Base-by-base conservation (phyloP, 257 asterid genomes). In the Jacaranda mimosifolia region DNA sequence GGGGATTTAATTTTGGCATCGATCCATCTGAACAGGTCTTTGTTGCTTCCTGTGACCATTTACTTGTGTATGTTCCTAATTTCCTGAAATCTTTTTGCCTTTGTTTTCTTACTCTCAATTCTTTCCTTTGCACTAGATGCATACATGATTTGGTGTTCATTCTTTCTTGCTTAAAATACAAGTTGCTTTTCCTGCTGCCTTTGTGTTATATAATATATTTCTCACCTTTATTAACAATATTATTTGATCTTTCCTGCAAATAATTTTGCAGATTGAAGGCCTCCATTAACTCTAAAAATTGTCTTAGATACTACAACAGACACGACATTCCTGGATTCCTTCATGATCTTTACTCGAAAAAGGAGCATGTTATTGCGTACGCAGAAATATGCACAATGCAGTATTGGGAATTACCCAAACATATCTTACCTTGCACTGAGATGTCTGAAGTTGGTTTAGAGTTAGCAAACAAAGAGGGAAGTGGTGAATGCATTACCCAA, bases 61-160 rank as follows among this genome's bases (percentile, higher is more conserved):
- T 93, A 74, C 97, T 93, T 15, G 90, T 93, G 98, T 93, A 93
- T 64, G 97, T 83, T 72, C 76, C 87, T 75, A 73, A 65, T 67
- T 56, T 70, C 63, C 35, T 75, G 49, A 43, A 63, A 15, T 60
- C 38, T 76, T 52, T 17, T 38, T 51, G 64, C 65, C 76, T 77
- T 78, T 68, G 8, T 73, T 73, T 64, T 66, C 40, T 64, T 49
- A 39, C 65, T 35, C 65, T 63, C 58, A 36, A 14, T 56, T 68
- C 53, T 63, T 62, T 68, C 66, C 36, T 35, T 85, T 60, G 77
- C 32, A 60, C 26, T 76, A 53, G 71, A 72, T 72, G 73, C 39
- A 77, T 70, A 13, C 46, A 18, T 57, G 26, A 15, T 75, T 70
- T 63, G 66, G 21, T 26, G 32, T 26, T 2, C 32, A 26, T 26